Conservation (phyloP, 805 yeast genomes). For the Wickerhamomyces bisporus region DNA sequence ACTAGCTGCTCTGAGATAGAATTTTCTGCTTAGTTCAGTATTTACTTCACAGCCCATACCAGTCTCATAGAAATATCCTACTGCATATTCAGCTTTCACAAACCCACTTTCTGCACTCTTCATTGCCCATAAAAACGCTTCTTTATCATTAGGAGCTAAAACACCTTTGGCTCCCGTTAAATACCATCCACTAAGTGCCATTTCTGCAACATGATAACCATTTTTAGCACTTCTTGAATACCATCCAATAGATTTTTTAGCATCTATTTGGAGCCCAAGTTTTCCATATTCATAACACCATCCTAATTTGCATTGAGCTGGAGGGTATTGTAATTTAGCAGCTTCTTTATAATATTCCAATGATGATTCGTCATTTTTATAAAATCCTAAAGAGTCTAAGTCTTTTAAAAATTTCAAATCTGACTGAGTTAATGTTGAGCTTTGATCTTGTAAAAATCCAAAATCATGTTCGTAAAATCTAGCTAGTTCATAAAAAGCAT, state of each 20-base stretch:
- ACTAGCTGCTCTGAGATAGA: conserved; percentile 56
- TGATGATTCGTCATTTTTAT: conserved; percentile 36
- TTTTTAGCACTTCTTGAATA: conserved; percentile 57
- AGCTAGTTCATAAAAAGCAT: conserved; percentile 55
- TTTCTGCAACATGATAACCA: conserved; percentile 62
- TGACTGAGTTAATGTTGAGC: conserved; percentile 6
- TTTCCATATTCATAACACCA: conserved; percentile 70
- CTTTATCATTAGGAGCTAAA: conserved; percentile 49
- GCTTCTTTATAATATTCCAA: conserved; percentile 51
- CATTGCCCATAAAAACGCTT: conserved; percentile 64
- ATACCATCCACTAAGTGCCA: conserved; percentile 75
- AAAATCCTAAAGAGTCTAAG: conserved; percentile 26
- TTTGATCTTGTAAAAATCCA: conserved; percentile 14
- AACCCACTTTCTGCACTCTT: conserved; percentile 57
- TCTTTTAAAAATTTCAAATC: conserved; percentile 31
- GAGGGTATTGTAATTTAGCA: conserved; percentile 54
- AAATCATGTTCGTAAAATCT: conserved; percentile 45
- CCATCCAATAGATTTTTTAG: conserved; percentile 66
- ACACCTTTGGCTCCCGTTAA: conserved; percentile 60
- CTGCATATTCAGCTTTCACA: conserved; percentile 60
- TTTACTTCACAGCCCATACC: conserved; percentile 53
- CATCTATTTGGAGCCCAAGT: conserved; percentile 44
- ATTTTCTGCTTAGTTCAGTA: conserved; percentile 38
- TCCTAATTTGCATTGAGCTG: conserved; percentile 68
- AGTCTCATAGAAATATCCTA: conserved; percentile 62